Base-by-base conservation (phyloP, 768 basidiomycete species). In the Trametes villosa region DNA sequence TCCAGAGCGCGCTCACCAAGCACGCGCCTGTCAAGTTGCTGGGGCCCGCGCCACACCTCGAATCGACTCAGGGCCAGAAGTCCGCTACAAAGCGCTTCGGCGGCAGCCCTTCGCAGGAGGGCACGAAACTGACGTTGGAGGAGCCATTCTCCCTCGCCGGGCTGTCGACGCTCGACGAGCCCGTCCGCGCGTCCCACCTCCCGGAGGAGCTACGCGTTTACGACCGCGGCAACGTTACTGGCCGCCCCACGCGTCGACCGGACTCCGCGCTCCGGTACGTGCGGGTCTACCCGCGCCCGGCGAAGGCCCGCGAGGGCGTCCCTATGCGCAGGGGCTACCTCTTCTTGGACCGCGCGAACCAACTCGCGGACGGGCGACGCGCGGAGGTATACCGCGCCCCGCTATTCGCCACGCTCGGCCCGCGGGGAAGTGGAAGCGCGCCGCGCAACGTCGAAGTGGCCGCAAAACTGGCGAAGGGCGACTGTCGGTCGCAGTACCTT, bases 361-460 rank as follows among this genome's bases (percentile, higher is more conserved):
- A 13, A 24, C 57, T 77, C 9, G 86, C 84, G 9, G 1, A n/a
- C 0, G 86, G 87, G 0, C 67, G 83, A 59, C 86, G 87, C 65
- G 86, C 86, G 0, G 46, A 71, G 33, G 82, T 84, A 0, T 80
- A 83, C 65, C 66, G 74, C 42, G 83, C 78, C 9, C 81, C 83
- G 57, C 79, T 80, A 31, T 13, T 51, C n/a, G 60, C 60, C 76
- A 82, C 82, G 41, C 64, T 87, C 27, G 53, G 60, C 4, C 60
- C 48, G 9, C 27, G 18, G 24, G 48, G 42, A 33, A n/a, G 17
- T 20, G 20, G 38, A 11, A 26, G 30, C 9, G 29, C 38, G 36
- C 42, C 68, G 38, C 65, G 53, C 29, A 53, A 15, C 17, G 71
- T 73, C 24, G 55, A 52, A 11, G 73, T 75, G 45, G 70, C 66